Evolutionary conservation across 345 rosid genomes (phyloP).

Genomic region (Citrus trifoliata): DNA sequence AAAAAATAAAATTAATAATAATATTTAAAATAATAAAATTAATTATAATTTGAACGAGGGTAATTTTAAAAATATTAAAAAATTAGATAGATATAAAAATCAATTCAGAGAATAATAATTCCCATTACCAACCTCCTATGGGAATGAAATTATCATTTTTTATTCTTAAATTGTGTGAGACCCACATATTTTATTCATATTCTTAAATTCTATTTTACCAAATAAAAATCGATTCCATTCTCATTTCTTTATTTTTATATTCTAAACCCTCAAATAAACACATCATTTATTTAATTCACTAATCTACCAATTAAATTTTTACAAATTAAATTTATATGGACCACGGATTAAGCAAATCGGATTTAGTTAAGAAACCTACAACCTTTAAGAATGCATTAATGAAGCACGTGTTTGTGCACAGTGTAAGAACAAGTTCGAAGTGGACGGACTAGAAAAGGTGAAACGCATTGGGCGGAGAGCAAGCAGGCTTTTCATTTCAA

Average conservation of each 20-base stretch:
- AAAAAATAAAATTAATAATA: too few relatives aligned
- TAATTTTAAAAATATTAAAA: too few relatives aligned
- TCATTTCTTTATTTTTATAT: accelerated
- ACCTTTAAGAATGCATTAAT: too few relatives aligned
- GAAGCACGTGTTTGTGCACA: background rate
- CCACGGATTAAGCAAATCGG: too few relatives aligned
- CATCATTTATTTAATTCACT: too few relatives aligned
- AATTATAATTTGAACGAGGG: accelerated
- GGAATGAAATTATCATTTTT: accelerated
- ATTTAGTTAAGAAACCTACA: too few relatives aligned
- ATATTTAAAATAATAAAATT: too few relatives aligned
- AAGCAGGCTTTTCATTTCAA: background rate
- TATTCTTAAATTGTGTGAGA: accelerated
- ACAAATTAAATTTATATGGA: too few relatives aligned
- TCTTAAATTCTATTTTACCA: accelerated
- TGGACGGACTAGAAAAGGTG: background rate
- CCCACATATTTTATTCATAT: too few relatives aligned
- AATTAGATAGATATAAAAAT: accelerated
- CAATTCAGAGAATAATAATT: accelerated
- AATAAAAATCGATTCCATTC: accelerated
- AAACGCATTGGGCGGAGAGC: background rate
- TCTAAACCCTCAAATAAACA: too few relatives aligned
- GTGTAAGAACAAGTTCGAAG: background rate
- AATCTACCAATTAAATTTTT: too few relatives aligned
- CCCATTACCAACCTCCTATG: accelerated